Base-by-base conservation (phyloP, 805 yeast genomes). In the Saturnispora diversa region DNA sequence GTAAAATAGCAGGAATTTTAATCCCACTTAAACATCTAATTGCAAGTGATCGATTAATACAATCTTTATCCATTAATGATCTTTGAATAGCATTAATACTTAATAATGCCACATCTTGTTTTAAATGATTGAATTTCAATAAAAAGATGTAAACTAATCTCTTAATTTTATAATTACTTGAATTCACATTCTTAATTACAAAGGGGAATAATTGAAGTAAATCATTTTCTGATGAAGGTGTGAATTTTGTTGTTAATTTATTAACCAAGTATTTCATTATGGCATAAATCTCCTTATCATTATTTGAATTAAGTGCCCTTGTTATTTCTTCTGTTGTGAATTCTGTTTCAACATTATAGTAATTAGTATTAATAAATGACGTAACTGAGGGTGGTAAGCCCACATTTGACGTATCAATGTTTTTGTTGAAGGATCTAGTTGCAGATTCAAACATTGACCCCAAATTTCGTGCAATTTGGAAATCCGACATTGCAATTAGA, bases 21-120 rank as follows among this genome's bases (percentile, higher is more conserved):
- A 92, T 80, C n/a, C 90, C 88, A 2, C 92, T 77, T 52, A 92
- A 69, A 11, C 87, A 79, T 40, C 88, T 70, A 32, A 92, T 72
- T 0, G 94, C 80, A 42, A 84, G 65, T 2, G 88, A 73, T 47
- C 97, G 66, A 13, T 71, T 65, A 9, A 74, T 69, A 2, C 94
- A 81, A 45, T 71, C 72, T 48, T 76, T 75, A 50, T 86, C 95
- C 8, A 71, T 66, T 22, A 90, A 62, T 1, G 85, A 70, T 59
- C 84, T 86, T 58, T 92, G 98, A 36, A 92, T 83, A 1, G 97
- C 84, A 59, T 92, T 92, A 48, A 92, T 84, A 1, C 95, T 77
- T 34, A 92, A 66, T 16, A 92, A 69, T 2, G 97, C 92, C n/a
- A 84, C 72, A 56, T 88, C 95, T 8, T 92, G 95, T 50, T 85